These are phyloP conservation scores for Sphaerulina musiva DNA, from an alignment of 2,329 filamentous ascomycete species.

Conservation along the genomic window DNA sequence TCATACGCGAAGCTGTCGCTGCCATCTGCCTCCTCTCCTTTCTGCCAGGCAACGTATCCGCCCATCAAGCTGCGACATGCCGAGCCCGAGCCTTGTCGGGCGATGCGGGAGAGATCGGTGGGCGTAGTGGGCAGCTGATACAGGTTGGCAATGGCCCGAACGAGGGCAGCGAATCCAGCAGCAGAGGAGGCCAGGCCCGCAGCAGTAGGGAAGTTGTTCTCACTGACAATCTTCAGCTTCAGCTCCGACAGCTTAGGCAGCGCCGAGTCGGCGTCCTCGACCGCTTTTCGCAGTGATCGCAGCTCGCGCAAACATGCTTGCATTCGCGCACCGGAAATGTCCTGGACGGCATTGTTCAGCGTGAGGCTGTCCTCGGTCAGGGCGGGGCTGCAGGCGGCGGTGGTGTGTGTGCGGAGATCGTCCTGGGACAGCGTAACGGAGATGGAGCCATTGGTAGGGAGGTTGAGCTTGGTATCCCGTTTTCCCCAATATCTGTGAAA, in stretches of 20 bases:
- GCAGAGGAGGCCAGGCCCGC: constrained; percentile 68
- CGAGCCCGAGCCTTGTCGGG: constrained; percentile 87
- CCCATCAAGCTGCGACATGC: constrained; percentile 91
- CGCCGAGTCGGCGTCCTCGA: constrained; percentile 65
- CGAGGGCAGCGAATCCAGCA: constrained; percentile 60
- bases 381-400: constrained; percentile 74
- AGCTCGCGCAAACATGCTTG: constrained; percentile 89
- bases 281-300: constrained; percentile 63
- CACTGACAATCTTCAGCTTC: constrained; percentile 78
- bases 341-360: constrained; percentile 76
- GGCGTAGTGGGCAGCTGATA: constrained; percentile 73
- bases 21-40: constrained; percentile 68
- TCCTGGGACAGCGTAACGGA: constrained; percentile 92
- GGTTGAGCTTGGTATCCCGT: constrained; percentile 76
- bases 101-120: constrained; percentile 78
- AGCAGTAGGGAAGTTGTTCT: constrained; percentile 99
- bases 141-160: constrained; percentile 83
- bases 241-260: constrained; percentile 75
- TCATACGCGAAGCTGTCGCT: constrained; percentile 82
- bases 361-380: constrained; percentile 68
- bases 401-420: constrained; percentile 92
- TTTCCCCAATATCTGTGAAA: constrained; percentile 81
- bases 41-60: constrained; percentile 92
- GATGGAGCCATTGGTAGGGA: constrained; percentile 95
- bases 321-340: constrained; percentile 82